Evolutionary conservation across 495 filamentous ascomycete genomes (phyloP).

Genomic region (Hyaloscypha bicolor): DNA sequence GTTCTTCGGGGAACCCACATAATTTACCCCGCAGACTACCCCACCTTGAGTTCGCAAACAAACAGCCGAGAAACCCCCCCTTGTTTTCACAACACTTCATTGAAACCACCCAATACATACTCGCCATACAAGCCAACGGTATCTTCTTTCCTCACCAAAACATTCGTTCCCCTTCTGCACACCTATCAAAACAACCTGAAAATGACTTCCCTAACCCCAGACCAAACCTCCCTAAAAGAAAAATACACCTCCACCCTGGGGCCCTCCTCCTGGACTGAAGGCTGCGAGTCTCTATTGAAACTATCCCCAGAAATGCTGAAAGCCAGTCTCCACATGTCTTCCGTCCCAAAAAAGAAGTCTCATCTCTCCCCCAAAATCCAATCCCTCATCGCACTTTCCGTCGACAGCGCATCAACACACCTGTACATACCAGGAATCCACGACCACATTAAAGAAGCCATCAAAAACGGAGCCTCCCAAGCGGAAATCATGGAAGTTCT

Average conservation of each 20-base stretch:
- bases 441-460: conserved; percentile 34
- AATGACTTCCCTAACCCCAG: background rate
- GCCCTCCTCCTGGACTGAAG: conserved; percentile 29
- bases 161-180: no score
- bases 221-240: background rate
- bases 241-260: background rate
- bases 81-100: background rate
- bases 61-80: background rate
- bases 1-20: background rate
- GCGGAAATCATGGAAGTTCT: conserved; percentile 45
- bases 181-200: background rate
- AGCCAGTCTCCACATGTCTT: conserved; percentile 37
- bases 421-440: conserved; percentile 43
- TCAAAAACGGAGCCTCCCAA: conserved; percentile 37
- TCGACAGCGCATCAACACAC: conserved; percentile 42
- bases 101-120: background rate
- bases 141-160: background rate
- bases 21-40: background rate
- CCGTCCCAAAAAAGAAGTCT: conserved; percentile 32
- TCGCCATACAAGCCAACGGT: no score
- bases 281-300: conserved; percentile 37
- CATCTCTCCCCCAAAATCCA: conserved; percentile 44
- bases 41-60: background rate
- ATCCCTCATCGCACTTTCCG: conserved; percentile 40
- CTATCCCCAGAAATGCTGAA: conserved; percentile 39